These are phyloP conservation scores for Yarrowia hollandica DNA, from an alignment of 805 yeast species.

Conservation along the genomic window DNA sequence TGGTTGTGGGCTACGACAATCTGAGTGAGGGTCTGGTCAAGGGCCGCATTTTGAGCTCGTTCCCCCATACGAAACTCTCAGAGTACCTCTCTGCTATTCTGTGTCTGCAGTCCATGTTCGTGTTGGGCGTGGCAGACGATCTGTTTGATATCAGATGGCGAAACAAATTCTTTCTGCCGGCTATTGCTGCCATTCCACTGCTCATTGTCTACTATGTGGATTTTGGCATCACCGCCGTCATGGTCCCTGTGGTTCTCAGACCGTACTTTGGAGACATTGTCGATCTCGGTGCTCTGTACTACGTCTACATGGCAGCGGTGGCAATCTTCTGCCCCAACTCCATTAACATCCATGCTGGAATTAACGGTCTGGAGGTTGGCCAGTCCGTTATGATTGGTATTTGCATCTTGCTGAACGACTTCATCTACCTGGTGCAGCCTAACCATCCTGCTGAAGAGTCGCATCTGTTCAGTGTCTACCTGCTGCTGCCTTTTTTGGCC, in stretches of 20 bases:
- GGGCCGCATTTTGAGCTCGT: conserved; percentile 37
- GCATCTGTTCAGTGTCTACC: conserved; percentile 76
- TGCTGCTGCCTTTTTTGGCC: conserved; percentile 84
- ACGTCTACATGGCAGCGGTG: conserved; percentile 84
- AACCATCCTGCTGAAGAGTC: conserved; percentile 67
- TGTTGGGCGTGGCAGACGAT: conserved; percentile 91
- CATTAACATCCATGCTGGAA: conserved; percentile 92
- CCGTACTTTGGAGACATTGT: conserved; percentile 45
- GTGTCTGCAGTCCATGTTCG: conserved; percentile 77
- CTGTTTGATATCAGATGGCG: conserved; percentile 96
- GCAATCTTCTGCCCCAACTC: conserved; percentile 95
- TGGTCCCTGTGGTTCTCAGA: conserved; percentile 69
- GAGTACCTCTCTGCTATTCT: conserved; percentile 83
- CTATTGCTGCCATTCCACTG: conserved; percentile 88
- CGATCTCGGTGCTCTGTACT: conserved; percentile 79
- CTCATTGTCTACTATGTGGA: conserved; percentile 90
- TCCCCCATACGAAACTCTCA: conserved; percentile 80
- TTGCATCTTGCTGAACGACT: conserved; percentile 73
- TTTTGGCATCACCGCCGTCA: conserved; percentile 85
- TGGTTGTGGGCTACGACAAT: conserved; percentile 35
- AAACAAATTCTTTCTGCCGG: conserved; percentile 93
- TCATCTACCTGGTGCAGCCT: conserved; percentile 56
- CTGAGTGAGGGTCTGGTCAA: conserved; percentile 45
- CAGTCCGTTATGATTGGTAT: conserved; percentile 79
- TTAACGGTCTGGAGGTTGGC: conserved; percentile 95